Evolutionary conservation across 257 asterid species (phyloP), one percentile per base, ranked within the genome.

Genomic region (Jasminum sambac): DNA sequence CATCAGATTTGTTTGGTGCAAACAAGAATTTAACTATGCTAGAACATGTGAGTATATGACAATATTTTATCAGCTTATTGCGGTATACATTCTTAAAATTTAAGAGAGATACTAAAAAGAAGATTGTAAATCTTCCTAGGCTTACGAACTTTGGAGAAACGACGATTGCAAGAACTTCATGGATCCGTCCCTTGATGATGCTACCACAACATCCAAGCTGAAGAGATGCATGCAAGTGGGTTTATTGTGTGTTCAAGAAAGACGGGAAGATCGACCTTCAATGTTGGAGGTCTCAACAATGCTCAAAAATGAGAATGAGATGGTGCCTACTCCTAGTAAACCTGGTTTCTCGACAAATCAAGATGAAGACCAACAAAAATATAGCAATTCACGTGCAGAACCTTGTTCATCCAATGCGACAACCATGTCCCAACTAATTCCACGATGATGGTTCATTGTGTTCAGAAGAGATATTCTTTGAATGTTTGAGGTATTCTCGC

Each of bases 241-340:
- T 23, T 78, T 82, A 12, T 69, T 78, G 60, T 82, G 86, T 38
- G 86, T 82, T 24, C 82, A 82, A 76, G 81, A 76, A 74, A 69
- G 70, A 70, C 66, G 81, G 60, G 74, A 72, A 59, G 80, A 78
- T 63, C 48, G 86, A 39, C 86, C 83, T 24, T 66, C 76, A 44
- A 78, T 78, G 86, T 72, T 82, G 67, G 81, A 82, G 57, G 72
- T 77, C 64, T 73, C 80, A n/a, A 73, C 79, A 3, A 82, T 76
- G 86, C 70, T 82, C 1, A 76, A 69, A 60, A 73, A 70, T 16
- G 82, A 76, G 68, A 66, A 46, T 23, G 64, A 59, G 41, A 30
- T 24, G 40, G 11, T 79, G 46, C 71, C 75, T 21, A 38, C 63
- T 61, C 82, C 86, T 19, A 70, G 68, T 34, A 63, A 48, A 48